Evolutionary conservation across 192 early-diverging fungal species (phyloP).

Genomic region (Gryganskiella cystojenkinii): DNA sequence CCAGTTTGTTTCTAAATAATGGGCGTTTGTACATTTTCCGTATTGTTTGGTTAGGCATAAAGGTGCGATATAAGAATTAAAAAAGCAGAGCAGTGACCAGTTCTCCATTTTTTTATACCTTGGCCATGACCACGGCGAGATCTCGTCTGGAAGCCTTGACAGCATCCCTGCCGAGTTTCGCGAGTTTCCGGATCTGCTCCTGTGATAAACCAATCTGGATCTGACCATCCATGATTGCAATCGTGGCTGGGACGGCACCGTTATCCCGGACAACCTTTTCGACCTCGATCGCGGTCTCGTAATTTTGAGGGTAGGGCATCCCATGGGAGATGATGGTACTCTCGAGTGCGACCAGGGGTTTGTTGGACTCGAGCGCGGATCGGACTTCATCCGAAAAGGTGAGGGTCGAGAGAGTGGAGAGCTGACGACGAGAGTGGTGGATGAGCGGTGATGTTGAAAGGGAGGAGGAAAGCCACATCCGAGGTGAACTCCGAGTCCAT

Average conservation of each 20-base stretch:
- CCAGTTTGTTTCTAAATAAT: constrained; percentile 74
- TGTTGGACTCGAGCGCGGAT: constrained; percentile 65
- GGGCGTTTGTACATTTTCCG: too few species aligned
- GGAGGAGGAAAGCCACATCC: too few species aligned
- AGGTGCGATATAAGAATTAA: background rate
- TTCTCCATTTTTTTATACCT: constrained; percentile 57
- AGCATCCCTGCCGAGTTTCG: constrained; percentile 65
- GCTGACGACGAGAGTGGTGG: constrained; percentile 3
- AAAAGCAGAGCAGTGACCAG: too few species aligned
- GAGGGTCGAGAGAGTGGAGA: constrained; percentile 21
- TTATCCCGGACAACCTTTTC: constrained; percentile 78
- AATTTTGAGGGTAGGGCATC: constrained; percentile 95
- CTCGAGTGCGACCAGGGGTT: constrained; percentile 91
- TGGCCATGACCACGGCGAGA: constrained; percentile 78
- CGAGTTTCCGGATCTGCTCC: constrained; percentile 71
- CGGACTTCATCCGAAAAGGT: constrained; percentile 57
- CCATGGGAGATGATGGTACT: constrained; percentile 97
- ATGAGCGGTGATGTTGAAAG: background rate
- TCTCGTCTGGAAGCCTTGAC: constrained; percentile 90
- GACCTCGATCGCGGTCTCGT: constrained; percentile 84
- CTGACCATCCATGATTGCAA: constrained; percentile 89
- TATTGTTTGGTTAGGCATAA: too few species aligned
- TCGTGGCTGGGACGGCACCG: constrained; percentile 87
- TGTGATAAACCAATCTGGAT: constrained; percentile 82
- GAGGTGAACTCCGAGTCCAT: too few species aligned